Conservation (phyloP, 1,284 basidiomycete genomes). For the Phellinidium pouzarii region DNA sequence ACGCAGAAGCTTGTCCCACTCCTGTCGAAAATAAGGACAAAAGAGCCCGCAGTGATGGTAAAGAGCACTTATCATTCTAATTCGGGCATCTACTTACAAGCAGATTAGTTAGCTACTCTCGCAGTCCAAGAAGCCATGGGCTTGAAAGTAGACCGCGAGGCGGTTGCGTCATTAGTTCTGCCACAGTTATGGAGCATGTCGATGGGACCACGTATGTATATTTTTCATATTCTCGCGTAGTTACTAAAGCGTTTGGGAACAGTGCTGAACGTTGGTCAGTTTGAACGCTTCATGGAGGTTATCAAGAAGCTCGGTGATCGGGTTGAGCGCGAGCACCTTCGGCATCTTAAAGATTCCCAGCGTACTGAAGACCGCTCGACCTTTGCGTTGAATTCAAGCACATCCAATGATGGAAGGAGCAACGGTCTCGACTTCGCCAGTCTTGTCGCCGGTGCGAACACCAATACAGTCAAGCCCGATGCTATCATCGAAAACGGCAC, state of each 20-base stretch:
- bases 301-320: slow-evolving; percentile 70
- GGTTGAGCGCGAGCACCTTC: slow-evolving; percentile 81
- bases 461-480: slow-evolving; percentile 39
- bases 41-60: slow-evolving; percentile 87
- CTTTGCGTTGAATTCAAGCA: slow-evolving; percentile 27
- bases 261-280: slow-evolving; percentile 90
- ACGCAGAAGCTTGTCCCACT: slow-evolving; percentile 95
- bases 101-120: slow-evolving; percentile 76
- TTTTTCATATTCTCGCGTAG: not conserved
- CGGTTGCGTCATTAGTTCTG: slow-evolving; percentile 87
- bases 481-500: slow-evolving; percentile 34
- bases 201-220: slow-evolving; percentile 79
- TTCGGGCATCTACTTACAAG: not conserved
- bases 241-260: slow-evolving; percentile 9
- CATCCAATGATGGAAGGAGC: slow-evolving; percentile 30
- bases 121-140: slow-evolving; percentile 97
- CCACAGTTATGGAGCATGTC: slow-evolving; percentile 96
- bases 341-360: slow-evolving; percentile 78
- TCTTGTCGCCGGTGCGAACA: slow-evolving; percentile 52
- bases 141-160: slow-evolving; percentile 89
- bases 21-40: slow-evolving; percentile 91
- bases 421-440: slow-evolving; percentile 58
- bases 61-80: slow-evolving; percentile 20
- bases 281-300: slow-evolving; percentile 81
- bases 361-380: slow-evolving; percentile 73